Evolutionary conservation across 202 grass and related monocot species (phyloP).

Genomic region (Digitaria exilis): DNA sequence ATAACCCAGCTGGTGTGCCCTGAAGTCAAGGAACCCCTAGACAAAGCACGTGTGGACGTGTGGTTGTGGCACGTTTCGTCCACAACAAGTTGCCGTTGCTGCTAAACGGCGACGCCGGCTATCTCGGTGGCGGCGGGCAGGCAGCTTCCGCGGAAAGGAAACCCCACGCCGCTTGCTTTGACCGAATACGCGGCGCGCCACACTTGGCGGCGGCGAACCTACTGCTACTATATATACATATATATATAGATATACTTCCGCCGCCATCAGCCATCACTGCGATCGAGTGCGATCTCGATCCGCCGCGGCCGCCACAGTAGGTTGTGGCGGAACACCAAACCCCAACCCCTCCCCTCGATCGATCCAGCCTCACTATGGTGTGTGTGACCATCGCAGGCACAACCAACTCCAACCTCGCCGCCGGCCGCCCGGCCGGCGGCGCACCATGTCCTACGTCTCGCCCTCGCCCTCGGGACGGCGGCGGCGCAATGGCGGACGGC

Average conservation of each 20-base stretch:
- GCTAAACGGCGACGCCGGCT: not conserved
- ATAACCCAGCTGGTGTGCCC: not conserved
- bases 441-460: no score
- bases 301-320: no score
- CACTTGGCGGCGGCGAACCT: not conserved
- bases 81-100: no score
- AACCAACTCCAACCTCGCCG: not conserved
- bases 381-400: not conserved
- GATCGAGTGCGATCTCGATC: no score
- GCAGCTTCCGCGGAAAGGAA: no score
- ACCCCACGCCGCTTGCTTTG: no score
- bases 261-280: no score
- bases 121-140: not conserved
- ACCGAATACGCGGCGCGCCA: not conserved
- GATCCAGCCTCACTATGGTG: not conserved
- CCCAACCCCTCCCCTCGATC: not conserved
- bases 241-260: no score
- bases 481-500: not conserved
- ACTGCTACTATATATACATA: not conserved
- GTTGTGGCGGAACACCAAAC: not conserved
- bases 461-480: no score
- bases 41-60: no score
- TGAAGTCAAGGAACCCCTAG: not conserved
- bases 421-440: conserved; percentile 23
- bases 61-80: no score